Percentiles rank a stretch among this genome's conserved stretches.
Conservation (phyloP, 495 filamentous ascomycete genomes). For the Penicillium alfredii region DNA sequence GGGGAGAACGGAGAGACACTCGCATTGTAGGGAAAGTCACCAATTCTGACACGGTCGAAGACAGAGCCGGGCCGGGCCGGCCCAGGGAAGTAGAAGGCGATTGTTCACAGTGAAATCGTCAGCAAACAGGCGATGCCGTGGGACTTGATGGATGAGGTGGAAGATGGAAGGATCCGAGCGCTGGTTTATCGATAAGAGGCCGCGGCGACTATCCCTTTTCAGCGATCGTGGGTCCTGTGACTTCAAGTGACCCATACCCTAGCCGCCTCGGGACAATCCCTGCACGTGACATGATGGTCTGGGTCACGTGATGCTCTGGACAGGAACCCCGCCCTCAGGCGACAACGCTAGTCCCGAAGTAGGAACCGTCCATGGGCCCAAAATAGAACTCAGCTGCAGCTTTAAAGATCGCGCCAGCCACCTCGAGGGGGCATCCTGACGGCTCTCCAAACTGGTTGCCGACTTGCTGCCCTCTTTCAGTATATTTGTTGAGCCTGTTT, state of each 20-base stretch:
- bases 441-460: too few relatives aligned
- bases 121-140: not conserved
- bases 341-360: constrained; percentile 13
- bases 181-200: constrained; percentile 27
- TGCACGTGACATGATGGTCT: constrained; percentile 16
- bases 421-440: constrained; percentile 21
- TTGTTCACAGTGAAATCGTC: too few relatives aligned
- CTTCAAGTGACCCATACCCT: too few relatives aligned
- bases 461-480: not conserved
- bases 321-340: constrained; percentile 31
- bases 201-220: too few relatives aligned
- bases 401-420: too few relatives aligned
- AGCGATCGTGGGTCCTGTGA: too few relatives aligned
- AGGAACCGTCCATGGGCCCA: constrained; percentile 14
- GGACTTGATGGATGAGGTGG: constrained; percentile 4
- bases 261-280: not conserved
- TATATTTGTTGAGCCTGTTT: not conserved
- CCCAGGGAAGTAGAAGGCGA: too few relatives aligned
- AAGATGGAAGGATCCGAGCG: constrained; percentile 3
- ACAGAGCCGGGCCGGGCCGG: too few relatives aligned
- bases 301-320: too few relatives aligned
- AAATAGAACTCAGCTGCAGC: constrained; percentile 34
- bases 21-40: too few relatives aligned
- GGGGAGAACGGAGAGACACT: not conserved
- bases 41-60: too few relatives aligned